phyloP scores from a whole-genome alignment of 257 asterid species.

The Striga asiatica region DNA sequence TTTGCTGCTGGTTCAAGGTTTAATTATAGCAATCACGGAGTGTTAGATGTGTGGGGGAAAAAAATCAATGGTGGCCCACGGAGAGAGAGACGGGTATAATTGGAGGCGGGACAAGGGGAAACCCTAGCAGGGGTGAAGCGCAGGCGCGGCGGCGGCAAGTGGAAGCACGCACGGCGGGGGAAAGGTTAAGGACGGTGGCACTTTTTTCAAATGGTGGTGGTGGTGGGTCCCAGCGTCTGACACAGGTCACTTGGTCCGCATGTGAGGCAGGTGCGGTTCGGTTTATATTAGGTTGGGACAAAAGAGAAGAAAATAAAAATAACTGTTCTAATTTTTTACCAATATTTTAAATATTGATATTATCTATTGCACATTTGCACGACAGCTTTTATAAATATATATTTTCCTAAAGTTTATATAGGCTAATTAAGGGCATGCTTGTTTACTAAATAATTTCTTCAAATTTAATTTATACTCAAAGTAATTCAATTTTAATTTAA shows the following conservation, averaged over 20 bases:
- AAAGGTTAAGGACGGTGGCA: conserved; percentile 25
- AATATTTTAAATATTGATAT: too few species aligned
- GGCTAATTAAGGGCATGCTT: too few species aligned
- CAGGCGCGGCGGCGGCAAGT: conserved; percentile 21
- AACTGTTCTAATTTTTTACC: neutral
- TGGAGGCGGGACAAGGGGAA: neutral
- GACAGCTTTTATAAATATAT: too few species aligned
- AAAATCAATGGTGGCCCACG: conserved; percentile 19
- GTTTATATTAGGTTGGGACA: too few species aligned
- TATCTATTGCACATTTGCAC: too few species aligned
- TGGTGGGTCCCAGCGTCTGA: conserved; percentile 31
- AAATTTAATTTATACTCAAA: too few species aligned
- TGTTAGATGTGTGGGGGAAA: conserved; percentile 5
- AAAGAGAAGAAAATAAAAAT: too few species aligned
- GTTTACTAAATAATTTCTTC: too few species aligned
- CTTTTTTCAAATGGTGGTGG: conserved; percentile 17
- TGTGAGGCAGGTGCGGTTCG: conserved; percentile 24
- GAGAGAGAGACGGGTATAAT: neutral
- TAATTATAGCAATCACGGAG: conserved; percentile 21
- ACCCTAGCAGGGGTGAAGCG: conserved; percentile 15
- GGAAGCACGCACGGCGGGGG: conserved; percentile 30
- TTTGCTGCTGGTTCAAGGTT: conserved; percentile 29
- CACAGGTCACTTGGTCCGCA: conserved; percentile 45
- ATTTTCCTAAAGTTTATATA: too few species aligned
- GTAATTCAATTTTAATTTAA: too few species aligned